Percentiles rank a stretch among this genome's conserved stretches.
Evolutionary conservation across 345 rosid species (phyloP).

Genomic region (Trapa bicornis): DNA sequence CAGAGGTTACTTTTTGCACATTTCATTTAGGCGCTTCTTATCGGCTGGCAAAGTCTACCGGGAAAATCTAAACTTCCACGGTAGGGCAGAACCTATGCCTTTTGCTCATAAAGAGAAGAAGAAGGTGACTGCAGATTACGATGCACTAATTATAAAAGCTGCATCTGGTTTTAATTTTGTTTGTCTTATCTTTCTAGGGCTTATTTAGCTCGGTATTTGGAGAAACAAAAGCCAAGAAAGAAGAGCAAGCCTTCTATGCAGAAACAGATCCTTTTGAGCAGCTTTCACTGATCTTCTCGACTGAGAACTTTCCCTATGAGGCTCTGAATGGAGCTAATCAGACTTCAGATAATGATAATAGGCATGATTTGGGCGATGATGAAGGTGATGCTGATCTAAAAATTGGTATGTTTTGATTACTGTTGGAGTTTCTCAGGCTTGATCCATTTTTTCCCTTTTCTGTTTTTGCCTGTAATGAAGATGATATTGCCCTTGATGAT

Average conservation of each 20-base stretch:
- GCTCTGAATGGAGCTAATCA: slow-evolving; percentile 12
- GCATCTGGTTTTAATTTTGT: background rate
- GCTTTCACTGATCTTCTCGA: slow-evolving; percentile 40
- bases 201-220: slow-evolving; percentile 76
- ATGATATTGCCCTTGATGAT: slow-evolving; percentile 71
- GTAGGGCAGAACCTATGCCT: slow-evolving; percentile 20
- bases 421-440: background rate
- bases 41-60: slow-evolving; percentile 42
- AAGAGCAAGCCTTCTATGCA: slow-evolving; percentile 33
- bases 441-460: background rate
- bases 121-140: slow-evolving; percentile 29
- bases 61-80: slow-evolving; percentile 25
- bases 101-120: slow-evolving; percentile 57
- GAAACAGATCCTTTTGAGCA: slow-evolving; percentile 57
- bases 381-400: slow-evolving; percentile 33
- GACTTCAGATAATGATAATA: background rate
- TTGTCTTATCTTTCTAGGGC: slow-evolving; percentile 28
- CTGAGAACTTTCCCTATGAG: slow-evolving; percentile 39
- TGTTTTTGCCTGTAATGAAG: slow-evolving; percentile 18
- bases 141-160: background rate
- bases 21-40: slow-evolving; percentile 39
- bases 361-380: slow-evolving; percentile 1
- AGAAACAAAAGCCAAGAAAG: slow-evolving; percentile 40
- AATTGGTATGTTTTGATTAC: slow-evolving; percentile 35
- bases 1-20: background rate